Evolutionary conservation across 1,139 yeast species (phyloP), one percentile per base, ranked within the genome.

Genomic region (Lodderomyces pseudojiufengensis): DNA sequence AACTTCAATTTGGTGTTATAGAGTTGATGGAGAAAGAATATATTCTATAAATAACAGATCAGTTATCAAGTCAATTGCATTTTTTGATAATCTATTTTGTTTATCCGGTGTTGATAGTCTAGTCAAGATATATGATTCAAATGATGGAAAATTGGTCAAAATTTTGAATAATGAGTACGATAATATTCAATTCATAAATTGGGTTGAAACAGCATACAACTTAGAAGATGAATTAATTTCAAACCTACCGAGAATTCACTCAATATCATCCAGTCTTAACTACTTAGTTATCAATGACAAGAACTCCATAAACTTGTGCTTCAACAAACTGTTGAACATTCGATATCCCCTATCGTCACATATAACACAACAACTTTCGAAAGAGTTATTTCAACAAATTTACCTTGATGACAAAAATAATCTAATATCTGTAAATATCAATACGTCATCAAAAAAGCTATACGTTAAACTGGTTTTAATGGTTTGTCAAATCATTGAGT

Each of bases 21-120:
- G 84, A 31, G 55, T 72, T 32, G 74, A 73, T 42, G 84, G 83
- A 0, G 78, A 74, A 42, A 51, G 76, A 34, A 76, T 78, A 5
- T 78, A 78, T 63, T 62, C 73, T 27, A 58, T 70, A 32, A 70
- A 61, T 50, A 60, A 62, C 44, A 57, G 60, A 39, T 48, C 71
- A 21, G 47, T 51, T 3, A 67, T 69, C 11, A 52, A 57, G 5
- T 51, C 57, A 9, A 55, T 74, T 5, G 45, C 57, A 20, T 68
- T 70, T 57, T 55, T 57, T 36, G 55, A 56, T 6, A 55, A 57
- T 26, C 61, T 52, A 38, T 63, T 78, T 40, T 74, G 73, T 20
- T 56, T 75, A 11, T 52, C 71, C 1, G 77, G 78, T 2, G 43
- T 55, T 1, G 79, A 75, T 43, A 63, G 65, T 2, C 48, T 59